Base-by-base conservation (phyloP, 2,329 filamentous ascomycete genomes). In the Colletotrichum sp. region DNA sequence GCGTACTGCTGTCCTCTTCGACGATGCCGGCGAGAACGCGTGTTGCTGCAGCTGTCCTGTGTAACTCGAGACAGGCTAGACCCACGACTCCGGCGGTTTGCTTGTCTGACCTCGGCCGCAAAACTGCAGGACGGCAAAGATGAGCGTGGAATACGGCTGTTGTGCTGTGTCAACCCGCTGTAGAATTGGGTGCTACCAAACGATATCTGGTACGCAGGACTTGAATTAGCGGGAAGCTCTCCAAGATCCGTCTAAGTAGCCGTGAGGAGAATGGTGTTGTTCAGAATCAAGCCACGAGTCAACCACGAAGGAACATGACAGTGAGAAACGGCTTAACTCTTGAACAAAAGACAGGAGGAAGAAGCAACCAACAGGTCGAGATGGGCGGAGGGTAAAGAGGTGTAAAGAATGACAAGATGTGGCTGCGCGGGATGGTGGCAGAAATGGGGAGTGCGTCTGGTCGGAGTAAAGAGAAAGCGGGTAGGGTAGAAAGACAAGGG, bases 401-500 rank as follows among this genome's bases (percentile, higher is more conserved):
- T 71, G 71, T 71, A 77, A 62, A 69, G 66, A 62, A 68, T 55
- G 30, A 39, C 65, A 52, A 68, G 63, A 49, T 75, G 73, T 69
- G 69, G 62, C 64, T 72, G 39, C 66, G 62, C 72, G 69, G 63
- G 69, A 72, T 76, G 69, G 72, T 68, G 65, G 49, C 30, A 73
- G 52, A 77, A 62, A 77, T 67, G 66, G 44, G 44, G 64, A 70
- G 64, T 52, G 71, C 52, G 36, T 63, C 64, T 71, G 55, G 66
- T 62, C 72, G 66, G 71, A 77, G 75, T 55, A 75, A 71, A 70
- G 77, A 73, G 78, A 79, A 79, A 66, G 78, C 55, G 73, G 75
- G 74, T 74, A 77, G 77, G 72, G 71, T 70, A 77, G 80, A 73
- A 76, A 74, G 77, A 78, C 76, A 75, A 78, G 72, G 81, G 75